phyloP scores from a whole-genome alignment of 164 flowering plant species.

The Nelumbo lutea region DNA sequence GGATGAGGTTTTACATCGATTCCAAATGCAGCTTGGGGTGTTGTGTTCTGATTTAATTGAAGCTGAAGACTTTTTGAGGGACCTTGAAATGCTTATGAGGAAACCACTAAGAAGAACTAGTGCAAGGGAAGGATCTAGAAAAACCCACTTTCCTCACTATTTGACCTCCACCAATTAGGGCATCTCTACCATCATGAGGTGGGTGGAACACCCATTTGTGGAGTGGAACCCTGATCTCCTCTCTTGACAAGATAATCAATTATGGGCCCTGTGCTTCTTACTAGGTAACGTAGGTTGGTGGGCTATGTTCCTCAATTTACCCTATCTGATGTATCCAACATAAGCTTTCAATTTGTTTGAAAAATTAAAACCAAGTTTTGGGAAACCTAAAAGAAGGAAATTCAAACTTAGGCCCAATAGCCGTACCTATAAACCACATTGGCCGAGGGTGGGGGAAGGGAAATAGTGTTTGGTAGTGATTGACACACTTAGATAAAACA shows the following conservation, averaged over 20 bases:
- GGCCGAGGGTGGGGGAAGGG: too few relatives aligned
- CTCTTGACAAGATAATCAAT: constrained; percentile 3
- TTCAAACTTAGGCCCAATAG: too few relatives aligned
- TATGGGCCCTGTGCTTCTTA: not conserved
- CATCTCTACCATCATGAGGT: constrained; percentile 26
- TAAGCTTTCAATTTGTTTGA: too few relatives aligned
- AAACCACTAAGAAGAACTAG: constrained; percentile 7
- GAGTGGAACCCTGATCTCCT: constrained; percentile 3
- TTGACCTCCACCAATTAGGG: constrained; percentile 33
- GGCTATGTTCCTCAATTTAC: not conserved
- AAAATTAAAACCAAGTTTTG: not conserved
- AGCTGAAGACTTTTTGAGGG: not conserved
- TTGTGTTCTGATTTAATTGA: not conserved
- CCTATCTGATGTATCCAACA: not conserved
- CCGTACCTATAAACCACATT: too few relatives aligned
- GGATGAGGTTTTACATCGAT: too few relatives aligned
- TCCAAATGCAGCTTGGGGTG: not conserved
- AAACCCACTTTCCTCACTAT: constrained; percentile 24
- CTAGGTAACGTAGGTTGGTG: not conserved
- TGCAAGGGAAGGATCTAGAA: constrained; percentile 1
- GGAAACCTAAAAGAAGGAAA: not conserved
- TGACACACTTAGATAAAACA: too few relatives aligned
- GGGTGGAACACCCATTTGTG: constrained; percentile 19
- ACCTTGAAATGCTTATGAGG: constrained; percentile 29
- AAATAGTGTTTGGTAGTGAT: too few relatives aligned